Evolutionary conservation across 139 green algal species (phyloP), one percentile per base, ranked within the genome.

Genomic region (Picochlorum sp.): DNA sequence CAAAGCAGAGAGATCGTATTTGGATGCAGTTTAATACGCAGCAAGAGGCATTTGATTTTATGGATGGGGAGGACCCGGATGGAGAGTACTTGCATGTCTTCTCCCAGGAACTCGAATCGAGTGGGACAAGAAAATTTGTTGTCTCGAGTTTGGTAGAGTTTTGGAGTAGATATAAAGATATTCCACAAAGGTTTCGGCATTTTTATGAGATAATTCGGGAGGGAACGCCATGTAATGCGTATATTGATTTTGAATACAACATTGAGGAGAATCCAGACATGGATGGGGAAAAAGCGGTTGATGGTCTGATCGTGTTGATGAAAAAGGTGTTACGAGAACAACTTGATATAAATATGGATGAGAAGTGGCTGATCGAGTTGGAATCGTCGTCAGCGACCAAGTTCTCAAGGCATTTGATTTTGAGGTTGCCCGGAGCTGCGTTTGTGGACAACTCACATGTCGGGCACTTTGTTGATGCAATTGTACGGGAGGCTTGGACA

Each of bases 201-300:
- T 78, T 56, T 45, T 85, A 85, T 26, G 79, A 85, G 64, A 82
- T 81, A 49, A 65, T 96, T 13, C 74, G 76, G 3, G 71, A 79
- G 34, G 69, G 76, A 24, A 46, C 49, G 26, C 88, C 87, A 46
- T 94, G 87, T 73, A 85, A 96, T 69, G 51, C 95, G 38, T 96
- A 95, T 82, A 90, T 93, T 69, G 89, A 96, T 69, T 62, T 95
- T 16, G 89, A 96, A 69, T 94, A 75, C 68, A 66, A 58, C 32
- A 49, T 41, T 6, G 61, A 38, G 0, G 69, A 76, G 59, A 95
- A 95, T 64, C 69, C 81, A 4, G 74, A 44, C 1, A 49, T 72
- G 7, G 56, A 89, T 34, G 89, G 89, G 0, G 63, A 78, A 4
- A 54, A 59, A 6, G 62, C 88, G 41, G 81, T 91, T 30, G 75